Conservation (phyloP, 129 eudicot species). For the Chrysanthemum seticuspe region DNA sequence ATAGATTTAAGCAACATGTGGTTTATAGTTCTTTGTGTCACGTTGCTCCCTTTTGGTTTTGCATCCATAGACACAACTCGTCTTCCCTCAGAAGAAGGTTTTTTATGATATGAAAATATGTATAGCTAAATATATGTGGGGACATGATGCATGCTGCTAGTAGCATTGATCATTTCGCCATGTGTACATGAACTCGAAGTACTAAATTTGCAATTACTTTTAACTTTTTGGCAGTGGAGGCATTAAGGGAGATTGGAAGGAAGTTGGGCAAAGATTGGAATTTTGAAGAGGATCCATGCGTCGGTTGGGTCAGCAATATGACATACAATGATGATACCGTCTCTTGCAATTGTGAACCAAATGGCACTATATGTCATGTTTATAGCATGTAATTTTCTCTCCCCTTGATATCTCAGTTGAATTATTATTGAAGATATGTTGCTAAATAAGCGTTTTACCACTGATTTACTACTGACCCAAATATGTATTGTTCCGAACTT, state of each 20-base stretch:
- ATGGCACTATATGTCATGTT: neutral
- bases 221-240: conserved; percentile 35
- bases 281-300: conserved; percentile 46
- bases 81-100: conserved; percentile 34
- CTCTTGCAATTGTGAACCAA: neutral
- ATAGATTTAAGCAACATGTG: conserved; percentile 11
- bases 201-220: neutral
- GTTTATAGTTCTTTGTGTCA: conserved; percentile 15
- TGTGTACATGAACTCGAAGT: no score
- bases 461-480: no score
- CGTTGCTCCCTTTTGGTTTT: conserved; percentile 23
- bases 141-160: no score
- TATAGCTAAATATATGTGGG: no score
- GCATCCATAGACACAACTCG: conserved; percentile 32
- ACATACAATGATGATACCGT: neutral
- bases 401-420: neutral
- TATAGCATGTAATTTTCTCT: conserved; percentile 13
- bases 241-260: conserved; percentile 41
- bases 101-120: no score
- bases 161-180: no score
- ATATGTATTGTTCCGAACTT: no score
- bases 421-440: conserved; percentile 4
- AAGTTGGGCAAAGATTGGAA: conserved; percentile 65
- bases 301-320: neutral
- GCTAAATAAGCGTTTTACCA: neutral